phyloP scores from a whole-genome alignment of 1,139 yeast species.

The Candida sanyaensis region DNA sequence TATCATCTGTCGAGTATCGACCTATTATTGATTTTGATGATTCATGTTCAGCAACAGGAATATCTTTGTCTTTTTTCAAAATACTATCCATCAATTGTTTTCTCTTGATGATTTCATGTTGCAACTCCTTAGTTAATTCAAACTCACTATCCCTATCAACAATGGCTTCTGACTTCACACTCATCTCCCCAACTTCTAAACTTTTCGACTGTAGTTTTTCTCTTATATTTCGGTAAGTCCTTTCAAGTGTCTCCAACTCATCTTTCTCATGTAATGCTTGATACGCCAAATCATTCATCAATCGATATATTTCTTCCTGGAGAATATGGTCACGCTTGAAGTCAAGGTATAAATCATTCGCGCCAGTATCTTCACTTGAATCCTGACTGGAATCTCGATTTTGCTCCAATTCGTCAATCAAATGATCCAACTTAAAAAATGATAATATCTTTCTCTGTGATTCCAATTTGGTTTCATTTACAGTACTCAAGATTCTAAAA shows the following conservation, averaged over 20 bases:
- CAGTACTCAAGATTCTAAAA: slow-evolving; percentile 27
- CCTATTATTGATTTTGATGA: background rate
- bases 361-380: slow-evolving; percentile 9
- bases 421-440: slow-evolving; percentile 40
- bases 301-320: slow-evolving; percentile 45
- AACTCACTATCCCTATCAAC: slow-evolving; percentile 3
- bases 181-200: background rate
- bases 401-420: slow-evolving; percentile 21
- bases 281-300: slow-evolving; percentile 42
- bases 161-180: too few species aligned
- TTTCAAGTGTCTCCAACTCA: slow-evolving; percentile 24
- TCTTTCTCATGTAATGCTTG: slow-evolving; percentile 37
- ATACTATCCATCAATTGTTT: slow-evolving; percentile 19
- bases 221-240: slow-evolving; percentile 18
- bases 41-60: slow-evolving; percentile 18
- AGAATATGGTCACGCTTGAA: slow-evolving; percentile 32
- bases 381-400: slow-evolving; percentile 11
- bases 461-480: slow-evolving; percentile 30
- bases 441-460: slow-evolving; percentile 38
- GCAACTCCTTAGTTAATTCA: slow-evolving; percentile 7
- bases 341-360: slow-evolving; percentile 19
- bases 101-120: slow-evolving; percentile 24
- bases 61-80: slow-evolving; percentile 12
- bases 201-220: slow-evolving; percentile 14
- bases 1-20: slow-evolving; percentile 20